phyloP scores from a whole-genome alignment of 768 basidiomycete genomes.

The Suillus variegatus region DNA sequence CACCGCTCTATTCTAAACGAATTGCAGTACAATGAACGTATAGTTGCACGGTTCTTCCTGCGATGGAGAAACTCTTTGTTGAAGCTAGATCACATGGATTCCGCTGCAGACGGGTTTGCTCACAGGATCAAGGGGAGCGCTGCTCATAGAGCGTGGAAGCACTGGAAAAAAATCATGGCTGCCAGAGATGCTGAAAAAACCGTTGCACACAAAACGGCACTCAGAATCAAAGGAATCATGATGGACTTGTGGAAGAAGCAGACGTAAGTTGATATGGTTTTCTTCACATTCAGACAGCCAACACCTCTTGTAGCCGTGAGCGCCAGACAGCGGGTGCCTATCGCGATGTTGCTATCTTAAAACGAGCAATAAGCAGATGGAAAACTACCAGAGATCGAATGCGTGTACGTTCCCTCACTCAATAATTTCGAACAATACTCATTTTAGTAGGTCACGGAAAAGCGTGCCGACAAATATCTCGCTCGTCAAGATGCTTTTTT shows the following conservation, averaged over 20 bases:
- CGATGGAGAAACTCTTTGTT: conserved; percentile 55
- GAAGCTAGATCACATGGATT: conserved; percentile 45
- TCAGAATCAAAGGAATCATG: conserved; percentile 48
- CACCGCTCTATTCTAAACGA: conserved; percentile 53
- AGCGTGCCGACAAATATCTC: conserved; percentile 56
- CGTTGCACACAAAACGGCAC: conserved; percentile 44
- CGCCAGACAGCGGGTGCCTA: conserved; percentile 45
- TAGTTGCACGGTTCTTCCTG: conserved; percentile 45
- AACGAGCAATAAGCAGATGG: conserved; percentile 54
- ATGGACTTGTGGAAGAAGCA: conserved; percentile 60
- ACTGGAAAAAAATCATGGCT: conserved; percentile 53
- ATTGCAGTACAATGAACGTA: conserved; percentile 47
- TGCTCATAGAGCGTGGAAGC: conserved; percentile 49
- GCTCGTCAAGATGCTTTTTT: conserved; percentile 59
- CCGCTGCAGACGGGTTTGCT: conserved; percentile 50
- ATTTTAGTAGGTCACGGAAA: conserved; percentile 52
- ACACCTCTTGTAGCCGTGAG: conserved; percentile 40
- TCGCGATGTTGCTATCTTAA: conserved; percentile 44
- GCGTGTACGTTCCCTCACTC: conserved; percentile 39
- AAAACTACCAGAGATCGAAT: conserved; percentile 50
- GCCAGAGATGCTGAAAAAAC: conserved; percentile 46
- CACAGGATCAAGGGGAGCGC: conserved; percentile 38
- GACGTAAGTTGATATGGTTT: conserved; percentile 42
- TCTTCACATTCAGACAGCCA: conserved; percentile 9
- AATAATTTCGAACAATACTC: conserved; percentile 8